These are phyloP conservation scores for Colletotrichum orbiculare DNA, from an alignment of 2,329 filamentous ascomycete species.

Conservation along the genomic window DNA sequence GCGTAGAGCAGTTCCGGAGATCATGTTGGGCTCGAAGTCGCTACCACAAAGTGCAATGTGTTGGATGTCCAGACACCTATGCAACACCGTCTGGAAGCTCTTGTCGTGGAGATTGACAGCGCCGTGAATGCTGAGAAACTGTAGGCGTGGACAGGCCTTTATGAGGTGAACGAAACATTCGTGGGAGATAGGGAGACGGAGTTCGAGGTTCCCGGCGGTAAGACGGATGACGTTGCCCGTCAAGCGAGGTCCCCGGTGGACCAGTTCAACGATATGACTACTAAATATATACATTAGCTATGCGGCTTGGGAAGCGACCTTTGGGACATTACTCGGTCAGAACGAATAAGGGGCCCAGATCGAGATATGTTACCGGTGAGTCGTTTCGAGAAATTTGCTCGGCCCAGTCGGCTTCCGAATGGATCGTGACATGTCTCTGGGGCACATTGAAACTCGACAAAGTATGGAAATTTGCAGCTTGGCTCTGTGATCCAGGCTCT, in stretches of 20 bases:
- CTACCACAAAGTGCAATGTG: constrained; percentile 3
- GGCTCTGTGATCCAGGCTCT: too few species aligned
- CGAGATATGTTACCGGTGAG: too few species aligned
- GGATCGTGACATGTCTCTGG: too few species aligned
- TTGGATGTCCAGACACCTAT: background rate
- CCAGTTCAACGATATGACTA: background rate
- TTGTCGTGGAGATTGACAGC: background rate
- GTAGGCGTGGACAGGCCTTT: background rate
- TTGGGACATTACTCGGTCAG: background rate
- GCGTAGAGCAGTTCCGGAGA: background rate
- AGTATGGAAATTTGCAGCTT: too few species aligned
- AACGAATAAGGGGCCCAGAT: background rate
- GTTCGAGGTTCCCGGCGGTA: constrained; percentile 3
- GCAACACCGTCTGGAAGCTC: background rate
- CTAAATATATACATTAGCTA: background rate
- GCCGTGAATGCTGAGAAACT: constrained; percentile 13
- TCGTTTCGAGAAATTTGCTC: too few species aligned
- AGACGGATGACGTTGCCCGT: background rate
- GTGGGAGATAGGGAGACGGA: background rate
- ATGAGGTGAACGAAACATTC: background rate
- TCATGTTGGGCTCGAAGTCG: constrained; percentile 6
- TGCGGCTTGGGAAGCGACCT: background rate
- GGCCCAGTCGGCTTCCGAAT: too few species aligned
- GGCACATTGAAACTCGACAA: too few species aligned
- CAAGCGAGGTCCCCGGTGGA: background rate